Conservation (phyloP, 805 yeast species). For the Hyphopichia homilentoma region DNA sequence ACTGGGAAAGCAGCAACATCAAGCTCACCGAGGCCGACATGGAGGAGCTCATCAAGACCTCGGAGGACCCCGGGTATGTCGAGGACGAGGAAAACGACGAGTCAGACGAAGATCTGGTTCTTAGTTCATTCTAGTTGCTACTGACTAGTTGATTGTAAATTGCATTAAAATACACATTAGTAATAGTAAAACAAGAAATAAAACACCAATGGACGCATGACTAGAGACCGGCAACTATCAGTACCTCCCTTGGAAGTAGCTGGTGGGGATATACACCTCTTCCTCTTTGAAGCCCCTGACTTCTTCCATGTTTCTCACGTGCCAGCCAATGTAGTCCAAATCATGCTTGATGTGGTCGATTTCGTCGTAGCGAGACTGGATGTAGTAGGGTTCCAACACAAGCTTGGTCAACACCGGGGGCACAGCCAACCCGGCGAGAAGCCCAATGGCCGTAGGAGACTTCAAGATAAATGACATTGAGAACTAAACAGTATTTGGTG, state of each 20-base stretch:
- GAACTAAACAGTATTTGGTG: not conserved
- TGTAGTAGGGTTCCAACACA: constrained; percentile 20
- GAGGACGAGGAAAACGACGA: constrained; percentile 11
- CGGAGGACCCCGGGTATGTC: not conserved
- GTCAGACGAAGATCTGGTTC: too few relatives aligned
- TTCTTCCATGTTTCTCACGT: constrained; percentile 29
- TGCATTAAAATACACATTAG: too few relatives aligned
- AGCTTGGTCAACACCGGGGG: constrained; percentile 29
- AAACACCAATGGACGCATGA: too few relatives aligned
- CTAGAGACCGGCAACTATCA: too few relatives aligned
- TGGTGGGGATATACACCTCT: constrained; percentile 25
- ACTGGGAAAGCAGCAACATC: constrained; percentile 36
- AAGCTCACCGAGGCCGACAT: constrained; percentile 19
- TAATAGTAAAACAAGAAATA: too few relatives aligned
- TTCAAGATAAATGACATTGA: constrained; percentile 8
- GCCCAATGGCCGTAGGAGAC: constrained; percentile 15
- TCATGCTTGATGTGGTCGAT: constrained; percentile 27
- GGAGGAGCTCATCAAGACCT: constrained; percentile 11
- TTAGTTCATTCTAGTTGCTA: too few relatives aligned
- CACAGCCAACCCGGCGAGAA: constrained; percentile 24
- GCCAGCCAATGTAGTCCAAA: constrained; percentile 33
- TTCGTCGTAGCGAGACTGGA: constrained; percentile 23
- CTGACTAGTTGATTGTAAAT: too few relatives aligned
- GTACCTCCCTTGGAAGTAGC: constrained; percentile 18
- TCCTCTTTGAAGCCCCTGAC: constrained; percentile 22